Percentiles rank a stretch among this genome's conserved stretches.
Evolutionary conservation across 2,329 filamentous ascomycete genomes (phyloP).

Genomic region (Fusarium citri): DNA sequence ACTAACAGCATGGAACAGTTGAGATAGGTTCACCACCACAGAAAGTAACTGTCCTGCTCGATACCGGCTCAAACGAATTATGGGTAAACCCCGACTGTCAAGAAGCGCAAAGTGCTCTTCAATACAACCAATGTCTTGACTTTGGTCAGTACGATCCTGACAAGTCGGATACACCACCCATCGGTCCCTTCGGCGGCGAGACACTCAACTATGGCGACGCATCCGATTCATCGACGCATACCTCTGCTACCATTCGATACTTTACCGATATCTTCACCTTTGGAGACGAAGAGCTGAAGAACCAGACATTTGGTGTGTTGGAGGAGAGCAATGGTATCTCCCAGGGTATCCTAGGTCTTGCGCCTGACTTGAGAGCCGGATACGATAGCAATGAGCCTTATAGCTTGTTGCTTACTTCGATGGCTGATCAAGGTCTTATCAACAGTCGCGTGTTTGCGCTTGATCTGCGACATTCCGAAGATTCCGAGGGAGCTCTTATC

Average conservation of each 20-base stretch:
- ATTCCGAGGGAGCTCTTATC: slow-evolving; percentile 61
- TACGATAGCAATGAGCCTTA: slow-evolving; percentile 57
- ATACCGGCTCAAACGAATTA: slow-evolving; percentile 65
- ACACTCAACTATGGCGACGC: slow-evolving; percentile 56
- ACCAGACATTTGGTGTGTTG: slow-evolving; percentile 65
- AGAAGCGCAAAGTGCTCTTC: slow-evolving; percentile 50
- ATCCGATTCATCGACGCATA: slow-evolving; percentile 52
- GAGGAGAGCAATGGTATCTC: slow-evolving; percentile 59
- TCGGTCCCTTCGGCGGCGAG: slow-evolving; percentile 53
- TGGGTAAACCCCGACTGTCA: slow-evolving; percentile 66
- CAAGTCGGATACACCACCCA: slow-evolving; percentile 54
- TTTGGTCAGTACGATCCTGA: slow-evolving; percentile 60
- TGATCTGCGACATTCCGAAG: slow-evolving; percentile 60
- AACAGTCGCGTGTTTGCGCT: slow-evolving; percentile 63
- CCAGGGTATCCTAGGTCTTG: slow-evolving; percentile 65
- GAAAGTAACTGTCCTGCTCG: slow-evolving; percentile 59
- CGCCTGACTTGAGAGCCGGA: slow-evolving; percentile 56
- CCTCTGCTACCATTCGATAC: slow-evolving; percentile 57
- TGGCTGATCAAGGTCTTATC: slow-evolving; percentile 61
- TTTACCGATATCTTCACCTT: slow-evolving; percentile 60
- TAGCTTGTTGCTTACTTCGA: slow-evolving; percentile 64
- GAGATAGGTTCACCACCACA: slow-evolving; percentile 58
- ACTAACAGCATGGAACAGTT: slow-evolving; percentile 48
- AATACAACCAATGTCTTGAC: slow-evolving; percentile 52
- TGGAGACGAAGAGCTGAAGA: slow-evolving; percentile 54